Evolutionary conservation across 495 filamentous ascomycete species (phyloP).

Genomic region (Aspergillus cristatus): DNA sequence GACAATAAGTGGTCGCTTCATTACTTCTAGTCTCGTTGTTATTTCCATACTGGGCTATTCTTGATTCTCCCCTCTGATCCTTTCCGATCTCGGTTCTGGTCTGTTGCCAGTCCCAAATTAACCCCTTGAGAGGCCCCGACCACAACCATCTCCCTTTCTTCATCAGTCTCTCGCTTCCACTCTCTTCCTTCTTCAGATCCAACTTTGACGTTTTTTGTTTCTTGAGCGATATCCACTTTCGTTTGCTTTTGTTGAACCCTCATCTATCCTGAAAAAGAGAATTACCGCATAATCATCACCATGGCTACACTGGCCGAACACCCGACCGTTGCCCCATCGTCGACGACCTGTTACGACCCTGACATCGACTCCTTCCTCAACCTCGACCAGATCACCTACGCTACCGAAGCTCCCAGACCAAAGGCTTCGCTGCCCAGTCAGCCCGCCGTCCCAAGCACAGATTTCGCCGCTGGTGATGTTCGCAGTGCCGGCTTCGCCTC

Average conservation of each 20-base stretch:
- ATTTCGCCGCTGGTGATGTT: constrained; percentile 27
- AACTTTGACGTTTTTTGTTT: constrained; percentile 1
- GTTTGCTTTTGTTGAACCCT: neutral
- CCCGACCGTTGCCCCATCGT: constrained; percentile 22
- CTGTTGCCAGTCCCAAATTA: neutral
- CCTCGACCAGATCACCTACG: constrained; percentile 39
- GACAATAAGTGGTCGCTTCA: no score
- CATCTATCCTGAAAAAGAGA: no score
- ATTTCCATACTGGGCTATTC: neutral
- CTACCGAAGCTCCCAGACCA: constrained; percentile 28
- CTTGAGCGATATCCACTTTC: neutral
- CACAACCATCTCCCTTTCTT: neutral
- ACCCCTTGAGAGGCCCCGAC: no score
- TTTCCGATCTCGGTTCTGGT: neutral
- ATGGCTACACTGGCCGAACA: constrained; percentile 39
- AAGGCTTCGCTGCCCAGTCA: constrained; percentile 31
- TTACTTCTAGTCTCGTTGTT: neutral
- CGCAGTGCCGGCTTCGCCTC: constrained; percentile 33
- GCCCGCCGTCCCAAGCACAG: constrained; percentile 29
- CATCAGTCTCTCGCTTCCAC: neutral
- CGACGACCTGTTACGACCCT: constrained; percentile 28
- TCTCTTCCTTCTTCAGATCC: neutral
- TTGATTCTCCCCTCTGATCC: neutral
- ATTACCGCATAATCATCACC: constrained; percentile 11
- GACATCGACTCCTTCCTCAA: constrained; percentile 44